Conservation (phyloP, 495 filamentous ascomycete genomes). For the Aspergillus campestris region DNA sequence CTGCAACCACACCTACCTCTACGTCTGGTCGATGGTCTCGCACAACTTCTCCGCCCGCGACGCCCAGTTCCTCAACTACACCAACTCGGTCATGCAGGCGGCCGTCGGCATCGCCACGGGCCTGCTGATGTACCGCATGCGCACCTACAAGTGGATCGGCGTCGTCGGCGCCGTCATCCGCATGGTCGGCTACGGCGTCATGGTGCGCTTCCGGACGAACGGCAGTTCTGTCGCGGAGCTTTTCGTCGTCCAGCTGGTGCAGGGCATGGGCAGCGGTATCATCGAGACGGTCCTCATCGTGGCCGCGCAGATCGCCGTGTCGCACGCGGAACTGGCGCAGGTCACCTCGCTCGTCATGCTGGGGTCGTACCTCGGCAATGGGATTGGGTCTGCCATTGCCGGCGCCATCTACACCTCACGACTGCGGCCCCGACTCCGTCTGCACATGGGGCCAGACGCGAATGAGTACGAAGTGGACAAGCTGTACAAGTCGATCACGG, state of each 20-base stretch:
- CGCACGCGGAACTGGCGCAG: conserved; percentile 38
- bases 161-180: conserved; percentile 31
- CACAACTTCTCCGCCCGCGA: conserved; percentile 30
- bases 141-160: conserved; percentile 39
- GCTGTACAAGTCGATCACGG: conserved; percentile 38
- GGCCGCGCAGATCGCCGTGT: conserved; percentile 35
- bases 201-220: conserved; percentile 39
- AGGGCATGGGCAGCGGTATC: conserved; percentile 40
- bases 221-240: conserved; percentile 36
- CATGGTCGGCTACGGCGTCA: conserved; percentile 40
- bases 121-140: conserved; percentile 31
- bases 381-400: conserved; percentile 39
- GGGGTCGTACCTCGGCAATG: conserved; percentile 34
- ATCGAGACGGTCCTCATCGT: conserved; percentile 37
- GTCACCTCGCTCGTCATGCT: conserved; percentile 38
- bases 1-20: conserved; percentile 38
- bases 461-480: conserved; percentile 16
- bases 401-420: conserved; percentile 41
- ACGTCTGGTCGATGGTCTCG: conserved; percentile 37
- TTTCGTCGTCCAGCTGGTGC: conserved; percentile 38
- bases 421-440: conserved; percentile 20
- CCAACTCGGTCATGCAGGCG: conserved; percentile 37
- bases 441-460: conserved; percentile 21
- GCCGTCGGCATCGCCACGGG: conserved; percentile 34
- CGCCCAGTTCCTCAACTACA: conserved; percentile 38